Base-by-base conservation (phyloP, 176 grass and related monocot genomes). In the Zoysia japonica region DNA sequence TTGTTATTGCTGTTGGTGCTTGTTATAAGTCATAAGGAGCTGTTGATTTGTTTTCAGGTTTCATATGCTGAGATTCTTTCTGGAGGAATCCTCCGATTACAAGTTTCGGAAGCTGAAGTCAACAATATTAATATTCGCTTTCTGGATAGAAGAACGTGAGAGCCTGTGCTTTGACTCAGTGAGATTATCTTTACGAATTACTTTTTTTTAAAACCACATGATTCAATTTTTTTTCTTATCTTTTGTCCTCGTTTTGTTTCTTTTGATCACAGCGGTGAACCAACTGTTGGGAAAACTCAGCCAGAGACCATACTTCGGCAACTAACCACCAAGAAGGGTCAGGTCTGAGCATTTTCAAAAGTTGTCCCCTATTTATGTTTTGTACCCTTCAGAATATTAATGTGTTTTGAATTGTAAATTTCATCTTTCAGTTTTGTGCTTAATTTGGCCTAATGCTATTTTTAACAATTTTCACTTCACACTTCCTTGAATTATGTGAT, bases 141-240 rank as follows among this genome's bases (percentile, higher is more conserved):
- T 84, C 90, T 99, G 46, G 96, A 95, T 80, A 89, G 81, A 84
- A 99, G 54, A 84, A 99, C 96, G 88, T 99, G 83, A 91, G 85
- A 47, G 80, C 42, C 36, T 42, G 44, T 82, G 81, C 62, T 59
- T 70, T 78, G 41, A 35, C 52, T 52, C 70, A 71, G 10, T 82
- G 72, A 81, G 60, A 85, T 70, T 61, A n/a, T 62, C 3, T 43
- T 62, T 53, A 74, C 43, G 65, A 78, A 85, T 47, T 38, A 42
- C 3, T 79, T 28, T 78, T 28, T 28, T 54, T 70, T 84, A 57
- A 48, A 61, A 40, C 61, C 3, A 35, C 49, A 8, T 20, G 68
- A 67, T 28, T 28, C 28, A 28, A 28, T 28, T 88, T 45, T 82
- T 72, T 67, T 77, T 70, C 15, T 78, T 71, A 53, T 97, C 40